A percentile compares a stretch with the other conserved stretches of the same genome.
Conservation (phyloP, 2,329 filamentous ascomycete genomes). For the Fusarium sp. region DNA sequence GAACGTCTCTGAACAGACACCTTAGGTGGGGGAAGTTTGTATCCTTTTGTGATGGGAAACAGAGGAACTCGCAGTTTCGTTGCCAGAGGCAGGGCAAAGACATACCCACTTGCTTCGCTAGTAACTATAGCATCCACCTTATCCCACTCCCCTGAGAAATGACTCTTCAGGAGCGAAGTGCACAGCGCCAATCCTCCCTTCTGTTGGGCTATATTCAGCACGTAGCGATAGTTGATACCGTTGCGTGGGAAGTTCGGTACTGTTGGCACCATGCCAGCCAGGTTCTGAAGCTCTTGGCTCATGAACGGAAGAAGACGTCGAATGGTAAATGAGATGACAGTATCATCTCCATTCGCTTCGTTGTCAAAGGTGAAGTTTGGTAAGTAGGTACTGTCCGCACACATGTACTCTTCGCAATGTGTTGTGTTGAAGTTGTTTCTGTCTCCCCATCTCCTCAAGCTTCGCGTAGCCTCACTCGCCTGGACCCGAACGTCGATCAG, state of each 20-base stretch:
- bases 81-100: slow-evolving; percentile 64
- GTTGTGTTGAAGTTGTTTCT: fast-evolving
- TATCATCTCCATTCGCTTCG: slow-evolving; percentile 51
- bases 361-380: slow-evolving; percentile 64
- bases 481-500: slow-evolving; percentile 63
- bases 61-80: slow-evolving; percentile 52
- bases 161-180: slow-evolving; percentile 57
- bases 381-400: slow-evolving; percentile 39
- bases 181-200: slow-evolving; percentile 61
- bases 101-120: slow-evolving; percentile 66
- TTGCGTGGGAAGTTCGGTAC: slow-evolving; percentile 60
- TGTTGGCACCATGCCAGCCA: slow-evolving; percentile 60
- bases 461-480: slow-evolving; percentile 50
- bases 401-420: neutral
- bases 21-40: slow-evolving; percentile 67
- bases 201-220: slow-evolving; percentile 64
- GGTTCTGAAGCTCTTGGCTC: slow-evolving; percentile 54
- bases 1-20: slow-evolving; percentile 56
- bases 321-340: slow-evolving; percentile 53
- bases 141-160: slow-evolving; percentile 58
- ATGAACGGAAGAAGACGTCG: slow-evolving; percentile 55
- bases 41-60: slow-evolving; percentile 61
- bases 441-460: slow-evolving; percentile 46
- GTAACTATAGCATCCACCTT: slow-evolving; percentile 56
- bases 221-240: slow-evolving; percentile 65